Conservation (phyloP, 768 basidiomycete genomes). For the Harrya chromipes region DNA sequence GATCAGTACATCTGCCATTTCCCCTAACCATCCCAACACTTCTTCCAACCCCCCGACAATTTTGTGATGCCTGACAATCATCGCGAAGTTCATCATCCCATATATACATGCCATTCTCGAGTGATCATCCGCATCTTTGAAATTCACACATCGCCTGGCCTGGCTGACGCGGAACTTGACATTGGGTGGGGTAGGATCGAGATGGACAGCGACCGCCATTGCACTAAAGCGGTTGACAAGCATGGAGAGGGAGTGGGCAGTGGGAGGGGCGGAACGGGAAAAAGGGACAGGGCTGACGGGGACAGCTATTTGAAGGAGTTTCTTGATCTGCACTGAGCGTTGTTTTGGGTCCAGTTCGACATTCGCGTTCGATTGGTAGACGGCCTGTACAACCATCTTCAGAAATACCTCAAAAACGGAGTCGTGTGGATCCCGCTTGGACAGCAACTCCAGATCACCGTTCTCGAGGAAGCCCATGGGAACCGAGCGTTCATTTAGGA, state of each 20-base stretch:
- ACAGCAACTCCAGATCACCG: constrained; percentile 52
- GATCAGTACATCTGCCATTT: constrained; percentile 53
- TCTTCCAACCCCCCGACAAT: constrained; percentile 44
- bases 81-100: constrained; percentile 67
- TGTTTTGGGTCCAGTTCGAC: constrained; percentile 33
- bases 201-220: constrained; percentile 63
- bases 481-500: constrained; percentile 56
- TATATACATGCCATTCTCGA: constrained; percentile 73
- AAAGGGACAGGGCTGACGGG: constrained; percentile 72
- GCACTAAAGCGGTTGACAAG: constrained; percentile 81
- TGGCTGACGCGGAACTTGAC: constrained; percentile 55
- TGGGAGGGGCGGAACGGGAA: constrained; percentile 49
- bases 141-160: constrained; percentile 64
- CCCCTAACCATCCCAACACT: constrained; percentile 61
- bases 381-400: constrained; percentile 72
- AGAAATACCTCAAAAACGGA: constrained; percentile 78
- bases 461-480: constrained; percentile 70
- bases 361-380: constrained; percentile 30
- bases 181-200: constrained; percentile 52
- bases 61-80: constrained; percentile 53
- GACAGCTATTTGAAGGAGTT: constrained; percentile 67
- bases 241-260: constrained; percentile 59
- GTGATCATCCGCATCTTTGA: constrained; percentile 58
- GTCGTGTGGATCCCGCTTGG: constrained; percentile 51
- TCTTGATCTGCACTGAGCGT: constrained; percentile 49